phyloP scores from a whole-genome alignment of 352 stramenopile genomes.

The Globisporangium heterothallicum region DNA sequence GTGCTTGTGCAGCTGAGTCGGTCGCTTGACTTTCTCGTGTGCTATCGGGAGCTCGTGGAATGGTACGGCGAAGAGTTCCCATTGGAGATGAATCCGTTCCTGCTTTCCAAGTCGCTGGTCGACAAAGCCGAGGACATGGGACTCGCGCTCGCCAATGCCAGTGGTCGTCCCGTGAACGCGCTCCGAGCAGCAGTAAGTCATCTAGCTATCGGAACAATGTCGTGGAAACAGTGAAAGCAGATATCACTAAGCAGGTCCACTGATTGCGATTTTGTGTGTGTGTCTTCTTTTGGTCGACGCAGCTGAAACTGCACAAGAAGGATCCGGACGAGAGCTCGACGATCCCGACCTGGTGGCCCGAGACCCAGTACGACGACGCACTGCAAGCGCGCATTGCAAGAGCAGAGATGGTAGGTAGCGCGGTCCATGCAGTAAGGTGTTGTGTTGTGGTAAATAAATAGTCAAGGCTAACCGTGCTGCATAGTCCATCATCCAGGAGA shows the following conservation, averaged over 20 bases:
- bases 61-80: slow-evolving; percentile 78
- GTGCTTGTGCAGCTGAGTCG: slow-evolving; percentile 25
- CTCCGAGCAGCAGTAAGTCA: slow-evolving; percentile 31
- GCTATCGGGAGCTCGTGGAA: slow-evolving; percentile 30
- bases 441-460: not conserved
- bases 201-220: not conserved
- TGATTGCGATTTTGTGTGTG: not conserved
- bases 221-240: no score
- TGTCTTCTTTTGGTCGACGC: not conserved
- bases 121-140: slow-evolving; percentile 38
- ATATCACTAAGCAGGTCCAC: no score
- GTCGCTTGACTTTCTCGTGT: slow-evolving; percentile 47
- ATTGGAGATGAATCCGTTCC: slow-evolving; percentile 62
- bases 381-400: slow-evolving; percentile 31
- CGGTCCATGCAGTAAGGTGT: not conserved
- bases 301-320: slow-evolving; percentile 32
- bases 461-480: not conserved
- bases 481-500: slow-evolving; percentile 14
- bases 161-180: slow-evolving; percentile 7
- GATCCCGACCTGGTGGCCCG: slow-evolving; percentile 54
- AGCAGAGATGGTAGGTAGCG: slow-evolving; percentile 29
- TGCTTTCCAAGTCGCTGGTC: slow-evolving; percentile 39
- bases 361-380: slow-evolving; percentile 29
- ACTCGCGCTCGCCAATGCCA: slow-evolving; percentile 15
- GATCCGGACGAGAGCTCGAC: slow-evolving; percentile 4